A percentile compares a stretch with the other conserved stretches of the same genome.
Evolutionary conservation across 306 rosid genomes (phyloP).

Genomic region (Vigna mungo): DNA sequence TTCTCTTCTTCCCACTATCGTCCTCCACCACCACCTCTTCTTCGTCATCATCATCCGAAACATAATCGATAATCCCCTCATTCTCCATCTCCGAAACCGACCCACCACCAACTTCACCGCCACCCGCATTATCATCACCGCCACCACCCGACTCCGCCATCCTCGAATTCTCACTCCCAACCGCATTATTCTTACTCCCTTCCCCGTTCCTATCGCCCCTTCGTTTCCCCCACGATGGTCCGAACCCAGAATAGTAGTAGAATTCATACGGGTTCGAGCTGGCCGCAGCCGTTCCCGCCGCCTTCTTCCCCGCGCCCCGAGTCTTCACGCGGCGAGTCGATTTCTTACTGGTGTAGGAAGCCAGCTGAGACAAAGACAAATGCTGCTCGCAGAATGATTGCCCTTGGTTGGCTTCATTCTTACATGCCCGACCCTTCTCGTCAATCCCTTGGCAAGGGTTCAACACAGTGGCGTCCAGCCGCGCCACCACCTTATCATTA

Average conservation of each 20-base stretch:
- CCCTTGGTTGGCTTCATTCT: slow-evolving; percentile 47
- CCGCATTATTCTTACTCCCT: neutral
- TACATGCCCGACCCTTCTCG: slow-evolving; percentile 59
- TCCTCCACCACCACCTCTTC: slow-evolving; percentile 53
- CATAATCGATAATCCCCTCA: slow-evolving; percentile 56
- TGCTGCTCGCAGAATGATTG: slow-evolving; percentile 55
- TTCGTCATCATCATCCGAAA: slow-evolving; percentile 57
- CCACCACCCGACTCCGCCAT: neutral
- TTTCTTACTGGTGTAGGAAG: slow-evolving; percentile 28
- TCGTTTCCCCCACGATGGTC: slow-evolving; percentile 68
- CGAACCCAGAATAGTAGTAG: slow-evolving; percentile 89
- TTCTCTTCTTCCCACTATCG: slow-evolving; percentile 58
- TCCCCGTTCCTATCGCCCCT: slow-evolving; percentile 60
- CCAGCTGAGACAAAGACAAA: slow-evolving; percentile 41
- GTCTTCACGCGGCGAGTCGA: slow-evolving; percentile 26
- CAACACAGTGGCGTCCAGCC: neutral
- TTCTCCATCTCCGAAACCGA: slow-evolving; percentile 30
- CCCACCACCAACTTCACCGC: neutral
- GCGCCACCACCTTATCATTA: neutral
- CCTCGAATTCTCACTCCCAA: neutral
- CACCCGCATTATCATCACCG: neutral
- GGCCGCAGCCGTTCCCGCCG: neutral
- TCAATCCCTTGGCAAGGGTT: slow-evolving; percentile 33
- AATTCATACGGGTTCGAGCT: slow-evolving; percentile 65
- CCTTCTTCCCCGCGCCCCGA: slow-evolving; percentile 36